Percentiles rank a stretch among this genome's conserved stretches.
Evolutionary conservation across 2,329 filamentous ascomycete species (phyloP).

Genomic region (Ophiostoma himal-ulmi): DNA sequence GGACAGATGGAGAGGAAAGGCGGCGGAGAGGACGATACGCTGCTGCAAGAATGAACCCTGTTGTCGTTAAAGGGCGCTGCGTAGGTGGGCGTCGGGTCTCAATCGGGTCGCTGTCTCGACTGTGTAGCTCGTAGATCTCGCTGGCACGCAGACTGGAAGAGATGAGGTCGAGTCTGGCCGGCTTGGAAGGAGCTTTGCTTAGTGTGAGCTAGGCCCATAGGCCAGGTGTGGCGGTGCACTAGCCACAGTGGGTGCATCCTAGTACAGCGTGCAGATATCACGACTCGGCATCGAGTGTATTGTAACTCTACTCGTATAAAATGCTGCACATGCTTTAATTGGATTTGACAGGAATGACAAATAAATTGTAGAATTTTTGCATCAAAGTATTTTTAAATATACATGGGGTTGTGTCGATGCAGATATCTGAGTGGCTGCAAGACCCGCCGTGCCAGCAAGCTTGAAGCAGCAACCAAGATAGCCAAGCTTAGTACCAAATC

Average conservation of each 20-base stretch:
- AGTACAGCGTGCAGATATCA: background rate
- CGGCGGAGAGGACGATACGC: background rate
- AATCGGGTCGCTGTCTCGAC: background rate
- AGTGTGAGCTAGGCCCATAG: background rate
- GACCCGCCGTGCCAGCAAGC: no score
- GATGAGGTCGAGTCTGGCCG: background rate
- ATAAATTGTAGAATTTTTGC: no score
- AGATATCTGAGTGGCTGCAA: no score
- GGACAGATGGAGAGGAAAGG: background rate
- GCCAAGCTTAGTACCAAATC: no score
- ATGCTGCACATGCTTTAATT: background rate
- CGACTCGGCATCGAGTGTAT: no score
- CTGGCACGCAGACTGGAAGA: background rate
- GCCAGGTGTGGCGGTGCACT: constrained; percentile 10
- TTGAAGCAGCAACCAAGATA: no score
- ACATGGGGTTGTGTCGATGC: no score
- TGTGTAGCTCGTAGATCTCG: background rate
- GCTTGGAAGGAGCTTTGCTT: background rate
- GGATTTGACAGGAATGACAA: no score
- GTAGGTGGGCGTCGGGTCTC: background rate
- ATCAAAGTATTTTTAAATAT: no score
- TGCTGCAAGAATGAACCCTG: background rate
- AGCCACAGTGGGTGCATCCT: background rate
- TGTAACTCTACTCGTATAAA: no score
- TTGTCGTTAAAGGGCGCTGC: background rate